Evolutionary conservation across 192 early-diverging fungal species (phyloP), one percentile per base, ranked within the genome.

Genomic region (Entomortierella lignicola): DNA sequence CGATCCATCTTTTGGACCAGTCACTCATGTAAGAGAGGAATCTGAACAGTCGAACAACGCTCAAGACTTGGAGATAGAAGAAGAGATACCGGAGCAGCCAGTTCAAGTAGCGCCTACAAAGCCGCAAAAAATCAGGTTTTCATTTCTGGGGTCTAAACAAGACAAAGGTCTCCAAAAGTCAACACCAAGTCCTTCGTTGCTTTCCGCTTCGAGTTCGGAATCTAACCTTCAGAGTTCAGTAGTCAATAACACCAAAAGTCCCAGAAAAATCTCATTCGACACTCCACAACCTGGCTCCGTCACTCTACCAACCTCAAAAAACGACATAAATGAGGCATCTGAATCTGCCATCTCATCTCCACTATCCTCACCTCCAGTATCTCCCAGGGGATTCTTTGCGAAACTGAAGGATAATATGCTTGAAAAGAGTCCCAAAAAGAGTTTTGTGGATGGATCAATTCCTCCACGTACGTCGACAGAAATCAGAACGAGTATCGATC

Each of bases 81-180:
- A 42, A 1, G 37, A 26, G 8, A 17, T 0, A 29, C 8, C 27
- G 32, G 54, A 34, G n/a, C 17, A 12, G 30, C 54, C 23, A 21
- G 5, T n/a, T 21, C 43, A 44, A 63, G 20, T 55, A 27, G 47
- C 26, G 15, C 30, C 63, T 10, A 8, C 26, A 17, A 77, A 63
- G 29, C 63, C 72, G 8, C 74, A 66, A 20, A 77, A 77, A 43
- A 52, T 77, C 34, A 63, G 52, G 20, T 69, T 77, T 29, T 59
- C 74, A 2, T 77, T 77, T 25, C 18, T 77, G 17, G 66, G 66
- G 1, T 27, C 50, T 15, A 34, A 63, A 17, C 74, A 77, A n/a
- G 74, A 77, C 1, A 69, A 63, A 10, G 51, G 29, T 2, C 18
- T 52, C 10, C 52, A 58, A 23, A 63, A 59, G 55, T 30, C 66